Evolutionary conservation across 2,329 filamentous ascomycete species (phyloP), one percentile per base, ranked within the genome.

Genomic region (Colletotrichum higginsianum): DNA sequence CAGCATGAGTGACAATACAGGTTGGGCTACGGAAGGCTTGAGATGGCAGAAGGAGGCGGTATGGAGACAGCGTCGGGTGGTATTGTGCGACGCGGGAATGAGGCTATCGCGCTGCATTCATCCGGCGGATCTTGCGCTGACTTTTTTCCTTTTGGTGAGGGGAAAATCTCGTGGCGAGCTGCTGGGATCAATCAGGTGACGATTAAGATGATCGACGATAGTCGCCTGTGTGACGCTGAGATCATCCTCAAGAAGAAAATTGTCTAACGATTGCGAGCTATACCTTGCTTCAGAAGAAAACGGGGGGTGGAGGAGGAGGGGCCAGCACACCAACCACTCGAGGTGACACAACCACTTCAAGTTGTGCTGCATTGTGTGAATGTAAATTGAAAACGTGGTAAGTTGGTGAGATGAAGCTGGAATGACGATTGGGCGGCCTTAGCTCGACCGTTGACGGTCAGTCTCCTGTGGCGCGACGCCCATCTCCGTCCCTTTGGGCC

Each of bases 151-250:
- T 56, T 30, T 60, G 40, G 30, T 18, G 46, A 68, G 35, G n/a
- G 35, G 65, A 58, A n/a, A 46, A 57, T 62, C 61, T 66, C 55
- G 50, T 62, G 70, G 55, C 38, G 44, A 66, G 40, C 35, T 71
- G 50, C 70, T 55, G 70, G 61, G 70, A 66, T 71, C 61, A 71
- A 66, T 61, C 61, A 71, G 49, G 66, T 30, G 55, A 38, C 46
- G 38, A 42, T 65, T 66, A 61, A 66, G 67, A 71, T 66, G 67
- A 72, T 71, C 70, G 61, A 71, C 55, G 46, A 57, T 57, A 44
- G 44, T 71, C 55, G 55, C 61, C 60, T 44, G 67, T 52, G 49
- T 62, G 70, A 72, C 61, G 66, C 70, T 71, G 70, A 71, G 52
- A 71, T 72, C 53, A 66, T 15, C 66, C 63, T 35, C 30, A 52